Evolutionary conservation across 257 asterid species (phyloP).

Genomic region (Capsicum baccatum): DNA sequence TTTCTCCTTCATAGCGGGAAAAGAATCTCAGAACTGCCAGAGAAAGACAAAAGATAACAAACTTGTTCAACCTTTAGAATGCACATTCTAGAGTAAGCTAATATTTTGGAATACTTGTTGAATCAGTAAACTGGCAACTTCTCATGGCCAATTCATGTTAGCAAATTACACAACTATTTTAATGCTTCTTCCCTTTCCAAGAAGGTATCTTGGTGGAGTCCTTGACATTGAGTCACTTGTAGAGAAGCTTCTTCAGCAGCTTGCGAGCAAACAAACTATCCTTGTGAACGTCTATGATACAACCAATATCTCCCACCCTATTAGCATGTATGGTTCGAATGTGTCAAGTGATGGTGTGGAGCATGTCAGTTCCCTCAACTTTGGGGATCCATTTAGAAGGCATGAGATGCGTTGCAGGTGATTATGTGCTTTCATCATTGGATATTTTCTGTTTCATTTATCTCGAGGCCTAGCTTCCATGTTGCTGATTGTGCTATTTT

Average conservation of each 20-base stretch:
- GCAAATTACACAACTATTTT: background rate
- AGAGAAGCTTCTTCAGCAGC: conserved; percentile 96
- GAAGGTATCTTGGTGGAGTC: conserved; percentile 98
- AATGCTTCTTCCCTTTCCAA: conserved; percentile 30
- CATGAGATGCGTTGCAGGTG: conserved; percentile 99
- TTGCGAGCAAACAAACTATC: conserved; percentile 94
- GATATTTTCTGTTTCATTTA: conserved; percentile 19
- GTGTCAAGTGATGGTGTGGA: conserved; percentile 54
- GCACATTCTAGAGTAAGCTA: background rate
- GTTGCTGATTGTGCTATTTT: conserved; percentile 8
- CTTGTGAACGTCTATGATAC: conserved; percentile 90
- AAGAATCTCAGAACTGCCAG: conserved; percentile 11
- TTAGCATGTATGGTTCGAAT: conserved; percentile 92
- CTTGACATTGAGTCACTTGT: conserved; percentile 96
- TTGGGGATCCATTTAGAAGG: conserved; percentile 91
- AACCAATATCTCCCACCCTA: conserved; percentile 65
- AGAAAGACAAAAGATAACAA: conserved; percentile 15
- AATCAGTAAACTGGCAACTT: background rate
- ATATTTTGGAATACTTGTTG: background rate
- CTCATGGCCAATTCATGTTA: background rate
- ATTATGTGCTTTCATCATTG: conserved; percentile 2
- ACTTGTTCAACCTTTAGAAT: conserved; percentile 7
- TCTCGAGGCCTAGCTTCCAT: conserved; percentile 20
- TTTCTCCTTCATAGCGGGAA: conserved; percentile 7
- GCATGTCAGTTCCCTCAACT: conserved; percentile 78